Percentiles rank a stretch among this genome's conserved stretches.
Evolutionary conservation across 768 basidiomycete species (phyloP).

Genomic region (Neoboletus subvelutipes): DNA sequence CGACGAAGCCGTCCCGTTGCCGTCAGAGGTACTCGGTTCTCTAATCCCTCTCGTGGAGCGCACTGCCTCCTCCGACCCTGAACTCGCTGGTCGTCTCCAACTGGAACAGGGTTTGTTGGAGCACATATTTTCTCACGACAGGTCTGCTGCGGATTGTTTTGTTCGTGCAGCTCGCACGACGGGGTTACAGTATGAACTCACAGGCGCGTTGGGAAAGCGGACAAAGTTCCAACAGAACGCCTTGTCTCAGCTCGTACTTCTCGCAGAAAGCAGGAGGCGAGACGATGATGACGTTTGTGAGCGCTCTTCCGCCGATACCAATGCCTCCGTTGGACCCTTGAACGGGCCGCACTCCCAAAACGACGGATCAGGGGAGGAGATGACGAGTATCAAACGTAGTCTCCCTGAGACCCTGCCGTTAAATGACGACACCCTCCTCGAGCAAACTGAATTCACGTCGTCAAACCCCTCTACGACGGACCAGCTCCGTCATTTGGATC

Average conservation of each 20-base stretch:
- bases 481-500: conserved; percentile 70
- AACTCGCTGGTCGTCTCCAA: conserved; percentile 64
- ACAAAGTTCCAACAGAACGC: conserved; percentile 91
- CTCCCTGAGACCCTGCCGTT: conserved; percentile 80
- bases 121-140: conserved; percentile 75
- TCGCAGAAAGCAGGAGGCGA: conserved; percentile 78
- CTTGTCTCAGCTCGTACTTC: conserved; percentile 85
- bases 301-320: conserved; percentile 7
- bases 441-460: conserved; percentile 89
- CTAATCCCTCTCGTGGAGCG: conserved; percentile 42
- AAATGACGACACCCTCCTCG: conserved; percentile 95
- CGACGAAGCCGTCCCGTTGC: conserved; percentile 75
- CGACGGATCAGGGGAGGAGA: not conserved
- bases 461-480: conserved; percentile 52
- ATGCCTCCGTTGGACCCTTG: not conserved
- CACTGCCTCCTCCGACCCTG: conserved; percentile 50
- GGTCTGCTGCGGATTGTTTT: conserved; percentile 73
- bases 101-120: conserved; percentile 80
- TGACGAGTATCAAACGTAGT: conserved; percentile 13
- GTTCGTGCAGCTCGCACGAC: conserved; percentile 73
- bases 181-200: conserved; percentile 84
- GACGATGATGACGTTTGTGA: conserved; percentile 21
- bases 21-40: conserved; percentile 40
- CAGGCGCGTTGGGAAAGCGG: conserved; percentile 88
- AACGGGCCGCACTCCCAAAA: conserved; percentile 10